phyloP scores from a whole-genome alignment of 1,284 basidiomycete species.

The Inonotus hispidus region DNA sequence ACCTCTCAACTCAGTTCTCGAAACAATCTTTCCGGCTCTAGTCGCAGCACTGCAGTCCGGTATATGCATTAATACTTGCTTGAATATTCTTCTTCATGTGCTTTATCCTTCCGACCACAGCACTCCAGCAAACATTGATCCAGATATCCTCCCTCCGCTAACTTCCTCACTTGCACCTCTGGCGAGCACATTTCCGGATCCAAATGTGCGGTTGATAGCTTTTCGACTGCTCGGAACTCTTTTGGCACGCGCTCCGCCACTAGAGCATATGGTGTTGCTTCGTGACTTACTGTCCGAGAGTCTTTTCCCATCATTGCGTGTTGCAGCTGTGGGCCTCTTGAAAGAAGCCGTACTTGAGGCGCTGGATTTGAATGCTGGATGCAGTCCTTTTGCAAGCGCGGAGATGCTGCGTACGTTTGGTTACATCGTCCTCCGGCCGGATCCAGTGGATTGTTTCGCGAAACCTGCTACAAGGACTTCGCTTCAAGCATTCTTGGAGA shows the following conservation, averaged over 20 bases:
- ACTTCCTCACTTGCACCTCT: slow-evolving; percentile 45
- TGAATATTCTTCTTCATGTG: slow-evolving; percentile 46
- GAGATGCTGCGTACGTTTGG: slow-evolving; percentile 46
- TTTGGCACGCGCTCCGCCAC: slow-evolving; percentile 41
- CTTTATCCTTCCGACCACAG: slow-evolving; percentile 28
- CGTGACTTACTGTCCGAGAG: slow-evolving; percentile 41
- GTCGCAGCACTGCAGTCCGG: slow-evolving; percentile 48
- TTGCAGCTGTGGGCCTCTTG: slow-evolving; percentile 58
- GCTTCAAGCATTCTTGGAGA: slow-evolving; percentile 39
- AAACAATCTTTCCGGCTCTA: slow-evolving; percentile 39
- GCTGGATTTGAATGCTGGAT: slow-evolving; percentile 27
- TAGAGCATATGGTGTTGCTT: slow-evolving; percentile 48
- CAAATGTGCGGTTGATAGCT: slow-evolving; percentile 48
- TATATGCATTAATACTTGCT: slow-evolving; percentile 47
- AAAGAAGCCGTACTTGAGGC: slow-evolving; percentile 60
- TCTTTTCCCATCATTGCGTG: slow-evolving; percentile 57
- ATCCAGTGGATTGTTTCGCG: slow-evolving; percentile 40
- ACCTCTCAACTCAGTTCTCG: slow-evolving; percentile 25
- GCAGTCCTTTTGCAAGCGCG: slow-evolving; percentile 40
- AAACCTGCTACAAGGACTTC: slow-evolving; percentile 25
- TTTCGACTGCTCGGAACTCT: slow-evolving; percentile 54
- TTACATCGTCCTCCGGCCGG: slow-evolving; percentile 43
- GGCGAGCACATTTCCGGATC: slow-evolving; percentile 55
- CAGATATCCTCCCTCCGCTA: slow-evolving; percentile 44
- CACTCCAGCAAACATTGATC: slow-evolving; percentile 27